Evolutionary conservation across 2,329 filamentous ascomycete species (phyloP), one percentile per base, ranked within the genome.

Genomic region (Penicillium digitatum): DNA sequence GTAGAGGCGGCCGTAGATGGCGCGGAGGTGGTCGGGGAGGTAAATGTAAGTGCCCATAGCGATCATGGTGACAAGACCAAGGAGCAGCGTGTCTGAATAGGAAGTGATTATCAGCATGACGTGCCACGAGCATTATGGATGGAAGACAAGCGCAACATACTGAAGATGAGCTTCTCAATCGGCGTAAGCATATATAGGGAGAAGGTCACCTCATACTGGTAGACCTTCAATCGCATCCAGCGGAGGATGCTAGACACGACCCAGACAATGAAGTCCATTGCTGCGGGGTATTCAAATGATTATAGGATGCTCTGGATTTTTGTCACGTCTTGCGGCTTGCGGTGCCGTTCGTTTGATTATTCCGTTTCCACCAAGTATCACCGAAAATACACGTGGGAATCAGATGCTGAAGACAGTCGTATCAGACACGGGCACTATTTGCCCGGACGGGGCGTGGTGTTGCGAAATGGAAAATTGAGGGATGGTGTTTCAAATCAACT

Each of bases 181-280:
- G 91, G 88, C 35, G 92, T 96, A 66, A 96, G 87, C 89, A 99
- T 97, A 81, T 99, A 97, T 26, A 97, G 83, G 58, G 89, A 88
- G 76, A 95, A 94, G 12, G 93, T 96, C 73, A 97, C 93, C 78
- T 99, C 94, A 72, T 97, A 91, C 80, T 97, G 94, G 80, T 97
- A 96, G 73, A 92, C 87, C 82, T 99, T 99, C 75, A 92, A 84
- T 75, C 91, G 87, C 64, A 97, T 81, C 90, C 92, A 96, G 74
- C 87, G 86, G 62, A 89, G 83, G 66, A 95, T 71, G 31, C 76
- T 75, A 26, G 79, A 77, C 11, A 82, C 74, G 57, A 70, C 48
- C 62, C 70, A 71, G 57, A 72, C 62, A 24, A 66, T 46, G 48
- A 67, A 50, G 16, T 62, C 49, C 68, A 72, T 72, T 49, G 46